These are phyloP conservation scores for Tubosaeta sp. DNA, from an alignment of 768 basidiomycete genomes.

Conservation along the genomic window DNA sequence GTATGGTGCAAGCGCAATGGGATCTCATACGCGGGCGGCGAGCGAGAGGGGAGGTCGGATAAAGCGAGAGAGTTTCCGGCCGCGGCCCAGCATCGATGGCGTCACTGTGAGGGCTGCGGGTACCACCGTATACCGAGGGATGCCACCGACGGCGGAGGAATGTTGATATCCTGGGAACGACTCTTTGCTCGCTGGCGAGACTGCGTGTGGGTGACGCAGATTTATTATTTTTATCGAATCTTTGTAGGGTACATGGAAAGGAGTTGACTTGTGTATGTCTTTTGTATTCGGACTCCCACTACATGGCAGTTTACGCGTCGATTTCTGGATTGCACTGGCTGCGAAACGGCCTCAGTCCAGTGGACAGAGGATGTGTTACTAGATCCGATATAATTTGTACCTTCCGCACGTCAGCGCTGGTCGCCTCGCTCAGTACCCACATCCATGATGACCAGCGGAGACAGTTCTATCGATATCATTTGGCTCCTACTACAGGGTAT, in stretches of 20 bases:
- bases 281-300: background rate
- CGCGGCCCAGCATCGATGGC: constrained; percentile 67
- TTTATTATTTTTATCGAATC: constrained; percentile 23
- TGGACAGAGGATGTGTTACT: too few relatives aligned
- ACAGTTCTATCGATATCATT: too few relatives aligned
- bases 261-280: background rate
- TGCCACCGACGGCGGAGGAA: constrained; percentile 27
- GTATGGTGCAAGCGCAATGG: constrained; percentile 10
- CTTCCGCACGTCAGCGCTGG: too few relatives aligned
- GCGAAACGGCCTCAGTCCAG: too few relatives aligned
- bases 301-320: background rate
- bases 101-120: constrained; percentile 4
- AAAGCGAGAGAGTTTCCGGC: constrained; percentile 77
- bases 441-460: too few relatives aligned
- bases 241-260: constrained; percentile 11
- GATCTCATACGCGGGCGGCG: constrained; percentile 9
- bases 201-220: background rate
- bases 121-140: constrained; percentile 14
- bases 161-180: background rate
- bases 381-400: too few relatives aligned
- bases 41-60: constrained; percentile 49
- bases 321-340: background rate
- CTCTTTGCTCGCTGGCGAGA: constrained; percentile 23
- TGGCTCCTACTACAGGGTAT: too few relatives aligned
- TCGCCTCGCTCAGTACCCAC: too few relatives aligned